These are phyloP conservation scores for Skeletonema menzelii DNA, from an alignment of 108 stramenopile species.

Conservation along the genomic window DNA sequence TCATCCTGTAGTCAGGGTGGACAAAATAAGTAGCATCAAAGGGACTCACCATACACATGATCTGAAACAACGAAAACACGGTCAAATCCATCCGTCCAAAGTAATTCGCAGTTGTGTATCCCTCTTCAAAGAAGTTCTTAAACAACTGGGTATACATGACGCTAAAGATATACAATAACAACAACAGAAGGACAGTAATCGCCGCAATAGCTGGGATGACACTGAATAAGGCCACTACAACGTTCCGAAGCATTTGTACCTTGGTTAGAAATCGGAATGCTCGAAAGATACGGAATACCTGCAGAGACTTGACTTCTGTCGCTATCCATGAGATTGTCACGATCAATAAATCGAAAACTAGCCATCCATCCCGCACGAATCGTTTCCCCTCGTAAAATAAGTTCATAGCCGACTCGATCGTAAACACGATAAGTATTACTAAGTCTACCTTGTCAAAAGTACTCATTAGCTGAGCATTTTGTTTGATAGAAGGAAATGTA, in stretches of 20 bases:
- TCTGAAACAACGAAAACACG: slow-evolving; percentile 57
- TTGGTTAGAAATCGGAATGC: slow-evolving; percentile 45
- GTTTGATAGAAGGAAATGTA: slow-evolving; percentile 58
- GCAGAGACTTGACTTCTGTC: slow-evolving; percentile 10
- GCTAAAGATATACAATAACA: slow-evolving; percentile 48
- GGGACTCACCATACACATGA: slow-evolving; percentile 48
- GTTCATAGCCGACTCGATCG: slow-evolving; percentile 61
- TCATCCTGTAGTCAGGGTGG: neutral
- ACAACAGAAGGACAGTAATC: slow-evolving; percentile 26
- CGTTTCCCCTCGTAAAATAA: slow-evolving; percentile 54
- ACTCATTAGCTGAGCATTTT: slow-evolving; percentile 24
- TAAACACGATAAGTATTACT: slow-evolving; percentile 65
- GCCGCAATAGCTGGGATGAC: slow-evolving; percentile 36
- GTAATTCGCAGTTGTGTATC: slow-evolving; percentile 42
- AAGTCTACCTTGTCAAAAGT: slow-evolving; percentile 55
- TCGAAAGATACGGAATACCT: slow-evolving; percentile 50
- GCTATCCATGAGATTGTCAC: slow-evolving; percentile 40
- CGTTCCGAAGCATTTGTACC: slow-evolving; percentile 26
- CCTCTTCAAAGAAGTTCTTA: slow-evolving; percentile 25
- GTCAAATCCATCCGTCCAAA: slow-evolving; percentile 55
- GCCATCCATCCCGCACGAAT: slow-evolving; percentile 60
- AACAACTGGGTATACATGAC: slow-evolving; percentile 51
- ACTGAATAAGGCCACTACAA: slow-evolving; percentile 31
- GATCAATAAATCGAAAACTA: slow-evolving; percentile 46
- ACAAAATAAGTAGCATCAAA: neutral